Conservation (phyloP, 2,329 filamentous ascomycete species). For the Celoporthe dispersa region DNA sequence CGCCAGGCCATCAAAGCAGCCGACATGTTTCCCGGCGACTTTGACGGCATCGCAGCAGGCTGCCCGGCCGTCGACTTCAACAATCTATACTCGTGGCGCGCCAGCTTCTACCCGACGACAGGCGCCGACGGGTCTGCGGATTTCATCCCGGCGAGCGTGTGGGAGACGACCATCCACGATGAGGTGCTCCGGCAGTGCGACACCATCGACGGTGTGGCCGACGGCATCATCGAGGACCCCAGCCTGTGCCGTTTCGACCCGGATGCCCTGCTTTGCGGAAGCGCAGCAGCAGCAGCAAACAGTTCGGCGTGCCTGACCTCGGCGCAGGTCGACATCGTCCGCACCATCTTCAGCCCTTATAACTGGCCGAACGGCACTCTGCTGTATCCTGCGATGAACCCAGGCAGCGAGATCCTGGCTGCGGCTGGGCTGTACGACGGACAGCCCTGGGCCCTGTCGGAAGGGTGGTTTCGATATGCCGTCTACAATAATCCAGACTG, state of each 20-base stretch:
- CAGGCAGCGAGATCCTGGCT: slow-evolving; percentile 48
- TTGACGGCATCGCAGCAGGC: slow-evolving; percentile 60
- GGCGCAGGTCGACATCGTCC: slow-evolving; percentile 27
- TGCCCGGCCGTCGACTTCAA: slow-evolving; percentile 46
- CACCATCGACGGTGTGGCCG: slow-evolving; percentile 28
- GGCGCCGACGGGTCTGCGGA: slow-evolving; percentile 45
- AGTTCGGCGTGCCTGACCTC: slow-evolving; percentile 36
- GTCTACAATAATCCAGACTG: slow-evolving; percentile 47
- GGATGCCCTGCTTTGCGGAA: slow-evolving; percentile 23
- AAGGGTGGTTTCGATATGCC: slow-evolving; percentile 54
- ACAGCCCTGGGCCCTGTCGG: slow-evolving; percentile 45
- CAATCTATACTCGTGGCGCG: slow-evolving; percentile 41
- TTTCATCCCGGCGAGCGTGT: slow-evolving; percentile 46
- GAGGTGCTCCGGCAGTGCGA: slow-evolving; percentile 38
- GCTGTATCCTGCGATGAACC: slow-evolving; percentile 49
- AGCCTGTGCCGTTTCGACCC: slow-evolving; percentile 30
- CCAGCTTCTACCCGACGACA: slow-evolving; percentile 48
- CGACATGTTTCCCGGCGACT: slow-evolving; percentile 58
- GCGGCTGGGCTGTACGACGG: slow-evolving; percentile 44
- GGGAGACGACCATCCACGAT: slow-evolving; percentile 41
- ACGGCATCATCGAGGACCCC: slow-evolving; percentile 33
- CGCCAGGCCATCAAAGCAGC: slow-evolving; percentile 60
- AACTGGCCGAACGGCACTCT: slow-evolving; percentile 32
- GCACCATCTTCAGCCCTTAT: slow-evolving; percentile 32
- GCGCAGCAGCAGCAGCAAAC: not conserved